Base-by-base conservation (phyloP, 202 grass and related monocot species). In the Carex arenaria region DNA sequence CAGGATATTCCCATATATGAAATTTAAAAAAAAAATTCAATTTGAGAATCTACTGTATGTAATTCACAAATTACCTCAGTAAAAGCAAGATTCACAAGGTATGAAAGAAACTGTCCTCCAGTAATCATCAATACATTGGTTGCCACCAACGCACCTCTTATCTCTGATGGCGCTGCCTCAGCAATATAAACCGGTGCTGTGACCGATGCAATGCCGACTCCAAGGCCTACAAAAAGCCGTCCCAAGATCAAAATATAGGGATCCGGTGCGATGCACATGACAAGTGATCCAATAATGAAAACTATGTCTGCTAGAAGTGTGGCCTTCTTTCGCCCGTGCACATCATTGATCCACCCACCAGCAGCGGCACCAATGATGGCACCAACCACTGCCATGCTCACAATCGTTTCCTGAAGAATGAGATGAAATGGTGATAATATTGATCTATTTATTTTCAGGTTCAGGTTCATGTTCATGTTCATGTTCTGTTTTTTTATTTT, bases 101-200 rank as follows among this genome's bases (percentile, higher is more conserved):
- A 97, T 14, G 94, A 92, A 74, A 97, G 88, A 80, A 97, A 94
- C 67, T 97, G 94, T 12, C 94, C 94, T 10, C 91, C 85, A 7
- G 94, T 97, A 75, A 97, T 97, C 94, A 97, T 94, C 57, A 97
- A 88, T 72, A 94, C 91, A 89, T 97, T 97, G n/a, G 72, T 94
- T 20, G 85, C 86, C 53, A 94, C 94, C 72, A 97, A 89, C 28
- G 86, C 89, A 54, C 94, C 94, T 86, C 94, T 92, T 13, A 97
- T 94, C 88, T 97, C 94, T 61, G 94, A 94, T 81, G 94, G 94
- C 42, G 94, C 88, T 43, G 83, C 91, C 89, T 97, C 94, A 40
- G 94, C 90, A 14, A 97, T 97, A 81, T 97, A 97, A 78, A 97
- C 87, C 43, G 94, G 91, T 12, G 94, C 90, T 0, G 94, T 94